Base-by-base conservation (phyloP, 805 yeast genomes). In the Nakazawaea ernobii region DNA sequence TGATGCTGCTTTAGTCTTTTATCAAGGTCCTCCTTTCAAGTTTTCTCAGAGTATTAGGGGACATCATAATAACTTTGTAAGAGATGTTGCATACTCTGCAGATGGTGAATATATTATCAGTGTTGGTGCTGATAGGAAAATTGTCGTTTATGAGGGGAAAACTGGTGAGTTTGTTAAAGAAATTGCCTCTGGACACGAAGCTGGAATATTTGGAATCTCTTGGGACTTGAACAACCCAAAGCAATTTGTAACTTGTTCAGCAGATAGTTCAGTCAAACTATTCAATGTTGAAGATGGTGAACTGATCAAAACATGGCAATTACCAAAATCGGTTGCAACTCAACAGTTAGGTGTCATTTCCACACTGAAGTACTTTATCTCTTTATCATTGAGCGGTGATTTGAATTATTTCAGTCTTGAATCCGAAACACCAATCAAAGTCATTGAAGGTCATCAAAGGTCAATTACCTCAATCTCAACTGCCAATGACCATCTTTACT, bases 1-100 rank as follows among this genome's bases (percentile, higher is more conserved):
- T 60, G 98, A 94, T 62, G 80, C 82, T 45, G 84, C 87, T 1
- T 65, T 91, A 53, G 95, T 91, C 1, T 90, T 90, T 60, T 81
- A 77, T 60, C 81, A 82, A 46, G 98, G 98, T 1, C 97, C 97
- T 3, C 99, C 99, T 0, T 94, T 91, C 74, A 87, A 87, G 62
- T 94, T 92, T 60, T 73, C 77, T 38, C 74, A 78, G 39, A 80
- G 91, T 58, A 78, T 81, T 42, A 74, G 95, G 55, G 84, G 82
- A 5, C 71, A 81, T 54, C 97, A 92, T 63, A 69, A 79, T 14
- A 89, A 86, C 59, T 84, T 88, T 52, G 80, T 88, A 27, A 75
- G 89, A 54, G 96, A 83, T 57, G 94, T 89, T 8, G 75, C 79
- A 54, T 94, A 82, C 61, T 81, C 95, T 4, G 89, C 91, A 20